phyloP scores from a whole-genome alignment of 495 filamentous ascomycete genomes.

The Bacidia rubella region DNA sequence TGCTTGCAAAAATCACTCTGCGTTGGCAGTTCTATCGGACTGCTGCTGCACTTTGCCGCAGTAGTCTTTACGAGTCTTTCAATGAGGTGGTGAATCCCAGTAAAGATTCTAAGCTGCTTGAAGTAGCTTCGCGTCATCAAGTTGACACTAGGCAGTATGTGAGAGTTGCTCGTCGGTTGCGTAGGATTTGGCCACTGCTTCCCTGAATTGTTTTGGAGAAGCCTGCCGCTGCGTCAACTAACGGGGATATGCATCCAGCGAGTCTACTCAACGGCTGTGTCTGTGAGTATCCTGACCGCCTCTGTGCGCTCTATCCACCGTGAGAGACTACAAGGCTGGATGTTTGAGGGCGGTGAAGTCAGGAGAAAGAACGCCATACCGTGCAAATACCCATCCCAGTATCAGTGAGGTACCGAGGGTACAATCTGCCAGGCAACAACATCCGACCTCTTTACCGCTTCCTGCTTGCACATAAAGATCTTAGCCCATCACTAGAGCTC shows the following conservation, averaged over 20 bases:
- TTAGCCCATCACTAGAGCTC: too few relatives aligned
- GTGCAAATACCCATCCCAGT: too few relatives aligned
- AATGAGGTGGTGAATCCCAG: conserved; percentile 38
- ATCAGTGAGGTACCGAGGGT: too few relatives aligned
- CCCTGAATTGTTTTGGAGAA: conserved; percentile 12
- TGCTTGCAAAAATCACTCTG: conserved; percentile 37
- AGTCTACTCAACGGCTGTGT: background rate
- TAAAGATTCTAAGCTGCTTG: conserved; percentile 32
- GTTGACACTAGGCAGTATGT: conserved; percentile 29
- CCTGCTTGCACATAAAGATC: too few relatives aligned
- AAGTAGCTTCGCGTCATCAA: conserved; percentile 33
- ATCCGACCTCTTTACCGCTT: too few relatives aligned
- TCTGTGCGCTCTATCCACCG: too few relatives aligned
- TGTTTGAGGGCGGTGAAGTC: too few relatives aligned
- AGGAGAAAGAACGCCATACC: too few relatives aligned
- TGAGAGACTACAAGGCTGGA: too few relatives aligned
- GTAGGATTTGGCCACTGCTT: conserved; percentile 32
- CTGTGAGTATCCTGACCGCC: background rate
- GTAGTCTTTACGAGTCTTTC: conserved; percentile 21
- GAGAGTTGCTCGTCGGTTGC: conserved; percentile 23
- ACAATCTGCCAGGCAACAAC: too few relatives aligned
- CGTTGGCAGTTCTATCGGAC: conserved; percentile 36
- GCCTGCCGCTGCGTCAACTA: too few relatives aligned
- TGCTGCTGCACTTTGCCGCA: conserved; percentile 28
- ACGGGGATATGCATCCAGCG: background rate